Percentiles rank a stretch among this genome's conserved stretches.
Conservation (phyloP, 2,329 filamentous ascomycete species). For the Nemania serpens region DNA sequence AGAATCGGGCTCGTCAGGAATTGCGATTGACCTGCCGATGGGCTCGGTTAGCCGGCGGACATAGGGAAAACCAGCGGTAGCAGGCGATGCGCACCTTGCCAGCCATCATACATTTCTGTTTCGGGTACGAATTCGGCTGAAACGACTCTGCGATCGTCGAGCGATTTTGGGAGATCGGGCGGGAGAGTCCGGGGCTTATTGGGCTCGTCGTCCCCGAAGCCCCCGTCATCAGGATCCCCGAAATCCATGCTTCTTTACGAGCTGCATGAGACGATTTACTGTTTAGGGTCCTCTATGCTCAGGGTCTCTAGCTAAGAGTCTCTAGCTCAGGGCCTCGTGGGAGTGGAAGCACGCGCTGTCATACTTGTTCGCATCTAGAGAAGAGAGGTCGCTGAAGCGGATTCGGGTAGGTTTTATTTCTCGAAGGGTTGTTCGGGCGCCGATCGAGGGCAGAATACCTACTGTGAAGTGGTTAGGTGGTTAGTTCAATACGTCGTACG, state of each 20-base stretch:
- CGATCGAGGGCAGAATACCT: neutral
- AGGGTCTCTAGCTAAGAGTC: too few relatives aligned
- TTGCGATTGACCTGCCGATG: constrained; percentile 80
- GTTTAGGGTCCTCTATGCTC: constrained; percentile 20
- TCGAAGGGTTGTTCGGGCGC: neutral
- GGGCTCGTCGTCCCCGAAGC: constrained; percentile 47
- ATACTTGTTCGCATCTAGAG: constrained; percentile 31
- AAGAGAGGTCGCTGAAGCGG: neutral
- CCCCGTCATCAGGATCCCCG: constrained; percentile 54
- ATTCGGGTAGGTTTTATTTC: neutral
- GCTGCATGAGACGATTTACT: constrained; percentile 33
- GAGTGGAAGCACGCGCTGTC: constrained; percentile 23
- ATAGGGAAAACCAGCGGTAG: constrained; percentile 23
- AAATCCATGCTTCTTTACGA: constrained; percentile 61
- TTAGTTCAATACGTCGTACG: too few relatives aligned
- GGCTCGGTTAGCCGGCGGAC: constrained; percentile 27
- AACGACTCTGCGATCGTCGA: constrained; percentile 81
- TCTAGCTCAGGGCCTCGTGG: constrained; percentile 30
- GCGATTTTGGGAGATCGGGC: constrained; percentile 83
- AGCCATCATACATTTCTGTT: constrained; percentile 98
- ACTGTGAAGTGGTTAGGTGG: too few relatives aligned
- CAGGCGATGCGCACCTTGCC: constrained; percentile 72
- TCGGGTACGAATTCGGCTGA: constrained; percentile 72
- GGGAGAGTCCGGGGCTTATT: constrained; percentile 65
- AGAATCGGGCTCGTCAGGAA: constrained; percentile 86